phyloP scores from a whole-genome alignment of 2,329 filamentous ascomycete genomes.

The Aspergillus sp. region DNA sequence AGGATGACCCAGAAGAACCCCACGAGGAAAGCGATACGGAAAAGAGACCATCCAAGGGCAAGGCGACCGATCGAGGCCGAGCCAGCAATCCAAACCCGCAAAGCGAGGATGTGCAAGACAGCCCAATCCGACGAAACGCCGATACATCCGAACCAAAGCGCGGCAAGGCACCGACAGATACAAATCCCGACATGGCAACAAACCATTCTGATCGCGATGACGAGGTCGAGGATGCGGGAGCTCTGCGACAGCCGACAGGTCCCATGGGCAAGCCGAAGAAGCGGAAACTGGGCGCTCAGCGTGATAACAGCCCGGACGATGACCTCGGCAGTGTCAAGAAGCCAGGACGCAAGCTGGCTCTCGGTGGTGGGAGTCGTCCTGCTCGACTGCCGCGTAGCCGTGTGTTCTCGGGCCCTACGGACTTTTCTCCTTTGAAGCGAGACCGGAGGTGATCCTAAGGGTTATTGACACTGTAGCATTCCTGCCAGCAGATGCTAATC shows the following conservation, averaged over 20 bases:
- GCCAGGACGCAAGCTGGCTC: not conserved
- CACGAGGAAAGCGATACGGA: constrained; percentile 6
- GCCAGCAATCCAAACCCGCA: not conserved
- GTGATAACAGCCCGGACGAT: constrained; percentile 59
- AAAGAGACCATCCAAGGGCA: not conserved
- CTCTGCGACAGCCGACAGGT: constrained; percentile 3
- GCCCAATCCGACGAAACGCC: not conserved
- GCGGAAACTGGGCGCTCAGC: constrained; percentile 57
- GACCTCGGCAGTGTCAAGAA: constrained; percentile 26
- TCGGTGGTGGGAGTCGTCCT: not conserved
- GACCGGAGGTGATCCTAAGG: not conserved
- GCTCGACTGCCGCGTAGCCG: not conserved
- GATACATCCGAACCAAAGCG: not conserved
- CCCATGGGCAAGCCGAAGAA: constrained; percentile 49
- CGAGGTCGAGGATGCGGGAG: constrained; percentile 10
- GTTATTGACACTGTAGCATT: too few species aligned
- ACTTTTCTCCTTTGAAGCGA: not conserved
- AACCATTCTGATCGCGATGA: constrained; percentile 3
- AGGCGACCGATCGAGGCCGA: too few species aligned
- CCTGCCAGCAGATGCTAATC: too few species aligned
- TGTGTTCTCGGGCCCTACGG: not conserved
- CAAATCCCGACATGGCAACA: constrained; percentile 7
- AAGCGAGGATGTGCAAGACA: not conserved
- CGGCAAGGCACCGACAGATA: not conserved
- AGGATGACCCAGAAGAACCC: constrained; percentile 18